Conservation (phyloP, 169 alveolate genomes). For the Plasmodium coatneyi region DNA sequence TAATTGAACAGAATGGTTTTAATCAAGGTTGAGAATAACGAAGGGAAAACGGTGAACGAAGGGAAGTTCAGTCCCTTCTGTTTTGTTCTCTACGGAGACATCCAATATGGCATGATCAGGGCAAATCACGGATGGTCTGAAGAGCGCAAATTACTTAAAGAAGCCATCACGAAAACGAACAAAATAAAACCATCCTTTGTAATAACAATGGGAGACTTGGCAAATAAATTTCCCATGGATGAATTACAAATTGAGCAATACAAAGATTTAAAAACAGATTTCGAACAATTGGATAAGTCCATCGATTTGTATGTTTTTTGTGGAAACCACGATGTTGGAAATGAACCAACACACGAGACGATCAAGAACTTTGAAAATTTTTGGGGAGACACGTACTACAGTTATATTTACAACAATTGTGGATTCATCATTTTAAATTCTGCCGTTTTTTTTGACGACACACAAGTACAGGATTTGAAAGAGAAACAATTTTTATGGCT, state of each 20-base stretch:
- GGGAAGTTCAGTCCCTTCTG: constrained; percentile 9
- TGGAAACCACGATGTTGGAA: constrained; percentile 39
- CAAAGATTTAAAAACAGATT: constrained; percentile 21
- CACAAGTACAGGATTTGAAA: constrained; percentile 12
- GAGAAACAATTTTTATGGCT: constrained; percentile 40
- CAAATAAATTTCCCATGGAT: constrained; percentile 1
- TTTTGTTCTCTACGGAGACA: constrained; percentile 34
- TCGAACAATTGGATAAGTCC: constrained; percentile 16
- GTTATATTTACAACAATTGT: constrained; percentile 37
- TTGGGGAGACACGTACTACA: constrained; percentile 43
- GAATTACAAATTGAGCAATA: not conserved
- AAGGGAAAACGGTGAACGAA: constrained; percentile 15
- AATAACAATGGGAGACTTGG: constrained; percentile 23
- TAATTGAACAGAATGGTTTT: constrained; percentile 28
- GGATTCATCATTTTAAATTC: constrained; percentile 33
- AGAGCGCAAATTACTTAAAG: constrained; percentile 23
- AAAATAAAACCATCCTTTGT: constrained; percentile 41
- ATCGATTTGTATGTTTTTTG: constrained; percentile 59
- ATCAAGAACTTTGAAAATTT: not conserved
- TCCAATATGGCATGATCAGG: constrained; percentile 43
- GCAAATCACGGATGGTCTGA: constrained; percentile 39
- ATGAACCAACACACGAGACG: constrained; percentile 25
- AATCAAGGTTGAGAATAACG: constrained; percentile 19
- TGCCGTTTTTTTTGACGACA: constrained; percentile 4
- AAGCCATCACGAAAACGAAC: constrained; percentile 34